Percentiles rank a stretch among this genome's conserved stretches.
phyloP scores from a whole-genome alignment of 2,329 filamentous ascomycete species.

The Aspergillus fischeri region DNA sequence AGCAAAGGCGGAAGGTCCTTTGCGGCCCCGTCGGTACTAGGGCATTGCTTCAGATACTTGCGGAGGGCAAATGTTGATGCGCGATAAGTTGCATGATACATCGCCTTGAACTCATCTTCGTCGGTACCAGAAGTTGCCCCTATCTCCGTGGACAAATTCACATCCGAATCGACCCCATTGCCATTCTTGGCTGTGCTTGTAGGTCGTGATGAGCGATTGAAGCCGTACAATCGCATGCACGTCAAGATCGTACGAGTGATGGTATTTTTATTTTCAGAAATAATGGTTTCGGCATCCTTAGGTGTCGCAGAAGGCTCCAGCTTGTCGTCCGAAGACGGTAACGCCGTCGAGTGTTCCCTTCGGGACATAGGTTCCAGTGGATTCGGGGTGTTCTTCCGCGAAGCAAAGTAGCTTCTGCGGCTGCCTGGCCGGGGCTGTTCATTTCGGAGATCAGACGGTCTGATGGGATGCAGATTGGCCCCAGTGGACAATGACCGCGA shows the following conservation, averaged over 20 bases:
- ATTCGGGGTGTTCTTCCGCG: conserved; percentile 21
- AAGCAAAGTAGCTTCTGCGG: conserved; percentile 14
- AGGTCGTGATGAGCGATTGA: conserved; percentile 30
- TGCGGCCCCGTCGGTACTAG: not conserved
- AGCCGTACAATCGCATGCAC: conserved; percentile 43
- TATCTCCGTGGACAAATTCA: not conserved
- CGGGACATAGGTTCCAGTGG: conserved; percentile 19
- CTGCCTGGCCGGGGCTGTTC: conserved; percentile 20
- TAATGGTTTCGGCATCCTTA: conserved; percentile 26
- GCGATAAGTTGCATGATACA: conserved; percentile 44
- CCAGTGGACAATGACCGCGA: conserved; percentile 33
- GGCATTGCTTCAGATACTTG: conserved; percentile 31
- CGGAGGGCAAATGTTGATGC: conserved; percentile 41
- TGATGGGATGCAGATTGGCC: conserved; percentile 20
- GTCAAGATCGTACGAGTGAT: conserved; percentile 42
- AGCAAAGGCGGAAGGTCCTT: conserved; percentile 21
- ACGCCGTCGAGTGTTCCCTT: conserved; percentile 9
- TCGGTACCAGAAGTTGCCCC: conserved; percentile 18
- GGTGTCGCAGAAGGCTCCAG: conserved; percentile 13
- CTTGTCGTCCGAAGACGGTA: conserved; percentile 14
- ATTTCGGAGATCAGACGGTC: conserved; percentile 12
- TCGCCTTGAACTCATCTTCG: conserved; percentile 41
- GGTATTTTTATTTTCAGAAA: conserved; percentile 38
- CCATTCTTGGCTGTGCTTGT: conserved; percentile 1
- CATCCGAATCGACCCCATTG: not conserved